Conservation (phyloP, 306 rosid genomes). For the Trifolium repens region DNA sequence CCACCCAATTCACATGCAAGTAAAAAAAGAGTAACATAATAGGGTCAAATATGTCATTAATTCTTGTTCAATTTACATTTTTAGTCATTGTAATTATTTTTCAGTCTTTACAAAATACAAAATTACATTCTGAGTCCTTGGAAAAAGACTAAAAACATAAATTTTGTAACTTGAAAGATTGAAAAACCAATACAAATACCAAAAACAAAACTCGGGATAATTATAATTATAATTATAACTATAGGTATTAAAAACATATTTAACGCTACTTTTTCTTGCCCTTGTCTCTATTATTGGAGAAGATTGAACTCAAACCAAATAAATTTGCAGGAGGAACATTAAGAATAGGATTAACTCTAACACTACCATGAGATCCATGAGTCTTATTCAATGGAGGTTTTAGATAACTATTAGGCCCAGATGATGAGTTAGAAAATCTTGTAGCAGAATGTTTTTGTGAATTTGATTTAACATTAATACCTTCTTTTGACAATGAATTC, state of each 20-base stretch:
- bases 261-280: slow-evolving; percentile 64
- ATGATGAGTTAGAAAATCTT: slow-evolving; percentile 37
- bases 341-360: slow-evolving; percentile 63
- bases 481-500: slow-evolving; percentile 52
- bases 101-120: too few species aligned
- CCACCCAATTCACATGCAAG: slow-evolving; percentile 24
- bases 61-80: not conserved
- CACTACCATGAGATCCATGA: slow-evolving; percentile 59
- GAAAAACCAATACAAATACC: too few species aligned
- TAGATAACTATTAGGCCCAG: slow-evolving; percentile 43
- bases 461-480: slow-evolving; percentile 48
- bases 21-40: not conserved
- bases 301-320: slow-evolving; percentile 77
- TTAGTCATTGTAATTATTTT: not conserved
- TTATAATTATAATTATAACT: too few species aligned
- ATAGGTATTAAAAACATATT: not conserved
- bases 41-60: not conserved
- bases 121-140: too few species aligned
- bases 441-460: slow-evolving; percentile 47
- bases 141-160: too few species aligned
- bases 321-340: slow-evolving; percentile 73
- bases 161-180: too few species aligned
- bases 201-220: not conserved
- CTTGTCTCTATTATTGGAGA: slow-evolving; percentile 71
- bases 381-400: slow-evolving; percentile 80